phyloP scores from a whole-genome alignment of 2,329 filamentous ascomycete species.

The Phialemoniopsis sp. region DNA sequence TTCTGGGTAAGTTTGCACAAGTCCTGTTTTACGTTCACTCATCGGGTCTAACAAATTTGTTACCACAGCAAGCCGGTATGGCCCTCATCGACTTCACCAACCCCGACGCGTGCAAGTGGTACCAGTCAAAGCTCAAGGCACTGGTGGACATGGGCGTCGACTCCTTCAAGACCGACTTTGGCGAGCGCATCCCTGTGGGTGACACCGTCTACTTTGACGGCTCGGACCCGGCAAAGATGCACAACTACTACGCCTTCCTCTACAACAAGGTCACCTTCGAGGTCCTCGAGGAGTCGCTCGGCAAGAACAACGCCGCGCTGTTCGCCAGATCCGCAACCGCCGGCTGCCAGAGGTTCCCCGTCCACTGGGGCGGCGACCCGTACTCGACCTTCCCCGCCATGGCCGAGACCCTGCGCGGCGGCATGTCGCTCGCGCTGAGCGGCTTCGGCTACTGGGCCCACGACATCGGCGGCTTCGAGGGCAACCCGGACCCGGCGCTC shows the following conservation, averaged over 20 bases:
- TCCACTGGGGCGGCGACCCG: slow-evolving; percentile 69
- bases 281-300: slow-evolving; percentile 47
- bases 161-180: slow-evolving; percentile 69
- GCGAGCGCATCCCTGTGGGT: slow-evolving; percentile 61
- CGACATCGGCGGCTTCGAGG: slow-evolving; percentile 46
- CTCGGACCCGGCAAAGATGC: slow-evolving; percentile 60
- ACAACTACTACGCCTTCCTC: slow-evolving; percentile 66
- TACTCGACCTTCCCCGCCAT: slow-evolving; percentile 67
- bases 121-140: slow-evolving; percentile 51
- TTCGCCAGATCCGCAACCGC: slow-evolving; percentile 64
- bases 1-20: slow-evolving; percentile 42
- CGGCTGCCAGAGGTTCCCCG: slow-evolving; percentile 61
- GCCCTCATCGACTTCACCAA: slow-evolving; percentile 68
- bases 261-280: slow-evolving; percentile 67
- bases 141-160: slow-evolving; percentile 65
- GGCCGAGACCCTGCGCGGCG: slow-evolving; percentile 41
- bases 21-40: too few relatives aligned
- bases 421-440: slow-evolving; percentile 8
- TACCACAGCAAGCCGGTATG: slow-evolving; percentile 58
- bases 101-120: slow-evolving; percentile 61
- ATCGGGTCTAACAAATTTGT: too few relatives aligned
- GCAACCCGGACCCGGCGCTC: slow-evolving; percentile 54
- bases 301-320: slow-evolving; percentile 47
- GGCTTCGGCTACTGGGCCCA: slow-evolving; percentile 11
- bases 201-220: slow-evolving; percentile 60